A percentile compares a stretch with the other conserved stretches of the same genome.
These are phyloP conservation scores for Hypomontagnella monticulosa DNA, from an alignment of 495 filamentous ascomycete species.

Conservation along the genomic window DNA sequence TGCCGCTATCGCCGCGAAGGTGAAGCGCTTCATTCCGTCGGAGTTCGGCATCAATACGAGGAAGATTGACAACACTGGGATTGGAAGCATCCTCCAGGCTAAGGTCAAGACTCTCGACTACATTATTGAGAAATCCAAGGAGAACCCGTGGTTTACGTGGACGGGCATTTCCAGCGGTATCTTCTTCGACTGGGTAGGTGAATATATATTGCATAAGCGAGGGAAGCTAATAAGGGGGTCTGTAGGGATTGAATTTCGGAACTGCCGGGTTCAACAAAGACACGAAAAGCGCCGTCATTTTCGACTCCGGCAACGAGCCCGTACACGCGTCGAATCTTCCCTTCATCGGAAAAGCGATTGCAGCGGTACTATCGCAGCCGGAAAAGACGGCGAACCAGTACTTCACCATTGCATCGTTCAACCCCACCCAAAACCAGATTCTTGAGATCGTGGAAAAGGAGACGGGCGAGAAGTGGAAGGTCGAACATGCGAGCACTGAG, in stretches of 20 bases:
- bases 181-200: conserved; percentile 61
- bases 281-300: conserved; percentile 55
- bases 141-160: conserved; percentile 58
- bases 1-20: conserved; percentile 66
- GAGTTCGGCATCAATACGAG: conserved; percentile 68
- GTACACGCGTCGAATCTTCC: conserved; percentile 59
- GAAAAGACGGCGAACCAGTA: conserved; percentile 64
- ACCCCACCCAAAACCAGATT: conserved; percentile 64
- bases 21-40: conserved; percentile 70
- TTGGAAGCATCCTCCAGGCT: conserved; percentile 55
- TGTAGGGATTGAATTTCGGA: conserved; percentile 52
- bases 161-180: conserved; percentile 60
- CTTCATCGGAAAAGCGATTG: conserved; percentile 60
- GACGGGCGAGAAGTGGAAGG: conserved; percentile 53
- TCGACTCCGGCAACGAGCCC: conserved; percentile 63
- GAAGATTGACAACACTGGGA: conserved; percentile 41
- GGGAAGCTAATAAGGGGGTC: conserved; percentile 20
- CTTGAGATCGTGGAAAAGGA: conserved; percentile 59
- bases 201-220: background rate
- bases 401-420: conserved; percentile 60
- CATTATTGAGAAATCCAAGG: conserved; percentile 53
- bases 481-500: conserved; percentile 50
- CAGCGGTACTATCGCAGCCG: conserved; percentile 58
- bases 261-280: conserved; percentile 54
- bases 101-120: conserved; percentile 63